A percentile compares a stretch with the other conserved stretches of the same genome.
Evolutionary conservation across 306 rosid species (phyloP).

Genomic region (Prunus mume): DNA sequence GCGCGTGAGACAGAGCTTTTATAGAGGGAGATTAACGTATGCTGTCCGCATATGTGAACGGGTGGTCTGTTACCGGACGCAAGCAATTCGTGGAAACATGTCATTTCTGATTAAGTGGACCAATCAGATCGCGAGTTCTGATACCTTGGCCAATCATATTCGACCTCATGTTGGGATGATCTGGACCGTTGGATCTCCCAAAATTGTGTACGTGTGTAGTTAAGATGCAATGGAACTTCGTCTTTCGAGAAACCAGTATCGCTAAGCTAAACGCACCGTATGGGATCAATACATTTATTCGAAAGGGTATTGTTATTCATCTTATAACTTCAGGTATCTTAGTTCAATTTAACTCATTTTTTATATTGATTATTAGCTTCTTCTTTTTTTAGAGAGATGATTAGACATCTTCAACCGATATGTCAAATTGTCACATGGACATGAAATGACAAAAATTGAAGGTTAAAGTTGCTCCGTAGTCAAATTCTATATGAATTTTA

Average conservation of each 20-base stretch:
- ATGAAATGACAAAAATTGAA: too few species aligned
- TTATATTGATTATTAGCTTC: too few species aligned
- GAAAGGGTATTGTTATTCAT: not conserved
- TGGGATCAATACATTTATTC: not conserved
- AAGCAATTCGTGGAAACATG: conserved; percentile 43
- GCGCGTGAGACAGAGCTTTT: conserved; percentile 23
- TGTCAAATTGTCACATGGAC: too few species aligned
- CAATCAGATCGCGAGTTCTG: conserved; percentile 38
- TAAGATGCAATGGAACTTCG: not conserved
- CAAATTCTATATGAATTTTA: too few species aligned
- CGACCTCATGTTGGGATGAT: conserved; percentile 52
- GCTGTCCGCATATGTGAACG: conserved; percentile 16
- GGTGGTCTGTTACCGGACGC: not conserved
- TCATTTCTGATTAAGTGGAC: conserved; percentile 76
- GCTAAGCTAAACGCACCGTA: not conserved
- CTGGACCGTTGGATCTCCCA: conserved; percentile 35
- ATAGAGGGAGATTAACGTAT: conserved; percentile 31
- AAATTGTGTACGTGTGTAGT: not conserved
- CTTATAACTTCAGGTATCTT: not conserved
- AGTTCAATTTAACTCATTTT: too few species aligned
- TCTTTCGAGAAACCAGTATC: not conserved
- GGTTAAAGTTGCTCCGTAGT: too few species aligned
- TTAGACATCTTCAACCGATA: too few species aligned
- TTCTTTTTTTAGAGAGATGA: not conserved
- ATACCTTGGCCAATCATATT: conserved; percentile 46